Percentiles rank a stretch among this genome's conserved stretches.
phyloP scores from a whole-genome alignment of 164 flowering plant genomes.

The Sextonia rubra region DNA sequence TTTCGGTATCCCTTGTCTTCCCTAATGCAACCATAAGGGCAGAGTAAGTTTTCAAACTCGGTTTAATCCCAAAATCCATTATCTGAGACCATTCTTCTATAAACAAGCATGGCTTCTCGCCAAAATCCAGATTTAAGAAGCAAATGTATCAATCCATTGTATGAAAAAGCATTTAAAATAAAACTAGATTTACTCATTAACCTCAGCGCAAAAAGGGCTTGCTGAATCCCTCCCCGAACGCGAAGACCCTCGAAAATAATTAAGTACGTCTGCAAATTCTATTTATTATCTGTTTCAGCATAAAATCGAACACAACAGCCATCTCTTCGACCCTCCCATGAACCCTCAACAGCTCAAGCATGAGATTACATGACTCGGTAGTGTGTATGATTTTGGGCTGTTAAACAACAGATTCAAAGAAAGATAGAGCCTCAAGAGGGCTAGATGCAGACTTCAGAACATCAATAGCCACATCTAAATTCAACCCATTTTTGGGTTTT shows the following conservation, averaged over 20 bases:
- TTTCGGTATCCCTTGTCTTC: constrained; percentile 63
- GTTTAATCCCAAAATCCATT: constrained; percentile 65
- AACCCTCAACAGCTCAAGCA: constrained; percentile 74
- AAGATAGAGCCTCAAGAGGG: too few relatives aligned
- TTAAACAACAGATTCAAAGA: constrained; percentile 53
- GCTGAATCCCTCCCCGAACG: too few relatives aligned
- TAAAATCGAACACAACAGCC: constrained; percentile 70
- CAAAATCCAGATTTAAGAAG: constrained; percentile 62
- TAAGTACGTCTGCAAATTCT: too few relatives aligned
- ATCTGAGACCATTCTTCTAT: constrained; percentile 65
- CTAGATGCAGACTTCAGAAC: too few relatives aligned
- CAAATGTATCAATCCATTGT: constrained; percentile 86
- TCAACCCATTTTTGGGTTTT: constrained; percentile 20
- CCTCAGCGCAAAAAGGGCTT: too few relatives aligned
- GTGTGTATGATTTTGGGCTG: constrained; percentile 52
- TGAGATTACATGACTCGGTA: constrained; percentile 74
- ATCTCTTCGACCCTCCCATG: constrained; percentile 57
- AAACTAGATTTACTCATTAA: too few relatives aligned
- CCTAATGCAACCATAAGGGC: constrained; percentile 90
- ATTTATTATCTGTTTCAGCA: constrained; percentile 86
- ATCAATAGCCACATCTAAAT: too few relatives aligned
- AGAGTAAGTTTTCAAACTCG: constrained; percentile 83
- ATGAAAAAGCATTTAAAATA: too few relatives aligned
- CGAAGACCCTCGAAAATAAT: too few relatives aligned
- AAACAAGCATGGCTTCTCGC: constrained; percentile 65